Base-by-base conservation (phyloP, 2,329 filamentous ascomycete species). In the Tothia fuscella region DNA sequence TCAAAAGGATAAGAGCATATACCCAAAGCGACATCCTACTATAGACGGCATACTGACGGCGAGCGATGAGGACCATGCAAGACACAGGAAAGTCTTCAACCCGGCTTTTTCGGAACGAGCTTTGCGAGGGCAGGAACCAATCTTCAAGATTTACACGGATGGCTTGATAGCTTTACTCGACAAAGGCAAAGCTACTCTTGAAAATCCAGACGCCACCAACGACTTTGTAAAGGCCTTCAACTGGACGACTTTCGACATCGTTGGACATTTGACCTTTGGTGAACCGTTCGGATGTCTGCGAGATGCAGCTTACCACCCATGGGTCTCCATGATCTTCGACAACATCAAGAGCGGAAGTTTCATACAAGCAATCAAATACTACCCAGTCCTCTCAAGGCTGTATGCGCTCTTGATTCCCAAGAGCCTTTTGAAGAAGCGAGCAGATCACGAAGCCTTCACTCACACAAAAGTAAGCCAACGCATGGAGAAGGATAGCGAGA, bases 211-310 rank as follows among this genome's bases (percentile, higher is more conserved):
- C n/a, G 9, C 9, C 9, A 29, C 26, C n/a, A 14, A 9, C 26
- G 26, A 29, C n/a, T 7, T 38, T 12, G 53, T 55, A 2, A 41
- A 49, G 7, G 51, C 50, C 45, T 53, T 48, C 44, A 55, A 56
- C 43, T 57, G 47, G 30, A 53, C 52, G 0, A 57, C 54, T 5
- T 54, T 53, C 32, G 48, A 54, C 36, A 43, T 55, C n/a, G 49
- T 51, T 38, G 16, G 38, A 14, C 28, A 32, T 16, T 30, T 34
- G 2, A 36, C 28, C 21, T 41, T 34, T 25, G 38, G 7, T 6
- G 29, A 41, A 13, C 10, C 28, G 3, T 34, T 41, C 14, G 38
- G 17, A 14, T 19, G 17, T 2, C 29, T 41, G 7, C 21, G 14
- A 16, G 10, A 13, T 30, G 19, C 17, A 17, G 26, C 13, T 4